Conservation (phyloP, 495 filamentous ascomycete genomes). For the Penicillium verhagenii region DNA sequence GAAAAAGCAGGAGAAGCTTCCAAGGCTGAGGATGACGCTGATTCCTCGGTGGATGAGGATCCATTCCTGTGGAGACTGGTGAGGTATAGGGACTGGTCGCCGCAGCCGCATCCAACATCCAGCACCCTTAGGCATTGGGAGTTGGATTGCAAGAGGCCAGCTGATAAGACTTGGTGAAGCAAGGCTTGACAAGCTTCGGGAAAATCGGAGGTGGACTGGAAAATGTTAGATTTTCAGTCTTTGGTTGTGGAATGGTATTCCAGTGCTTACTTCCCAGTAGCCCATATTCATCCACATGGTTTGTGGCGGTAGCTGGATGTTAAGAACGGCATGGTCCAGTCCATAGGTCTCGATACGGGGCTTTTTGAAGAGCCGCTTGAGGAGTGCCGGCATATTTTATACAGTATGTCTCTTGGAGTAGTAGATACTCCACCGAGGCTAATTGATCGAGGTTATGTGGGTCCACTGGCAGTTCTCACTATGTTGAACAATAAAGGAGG, state of each 20-base stretch:
- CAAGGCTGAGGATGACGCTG: not conserved
- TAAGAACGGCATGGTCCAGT: slow-evolving; percentile 19
- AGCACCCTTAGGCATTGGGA: slow-evolving; percentile 29
- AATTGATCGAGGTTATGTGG: not conserved
- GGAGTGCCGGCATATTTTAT: not conserved
- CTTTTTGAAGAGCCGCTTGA: not conserved
- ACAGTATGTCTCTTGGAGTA: not conserved
- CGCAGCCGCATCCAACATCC: slow-evolving; percentile 52
- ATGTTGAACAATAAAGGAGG: no score
- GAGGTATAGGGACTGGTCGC: slow-evolving; percentile 45
- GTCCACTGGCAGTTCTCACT: no score
- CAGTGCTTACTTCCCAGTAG: slow-evolving; percentile 13
- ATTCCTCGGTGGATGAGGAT: not conserved
- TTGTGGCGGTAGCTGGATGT: slow-evolving; percentile 11
- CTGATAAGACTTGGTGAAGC: slow-evolving; percentile 40
- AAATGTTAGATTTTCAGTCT: slow-evolving; percentile 2
- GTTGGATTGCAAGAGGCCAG: slow-evolving; percentile 24
- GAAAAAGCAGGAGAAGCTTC: not conserved
- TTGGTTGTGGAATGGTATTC: not conserved
- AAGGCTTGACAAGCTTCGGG: slow-evolving; percentile 41
- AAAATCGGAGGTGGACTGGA: slow-evolving; percentile 30
- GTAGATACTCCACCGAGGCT: not conserved
- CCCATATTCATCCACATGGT: slow-evolving; percentile 26
- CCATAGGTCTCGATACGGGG: slow-evolving; percentile 10
- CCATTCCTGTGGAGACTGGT: not conserved